Base-by-base conservation (phyloP, 257 asterid genomes). In the Nicotiana noctiflora region DNA sequence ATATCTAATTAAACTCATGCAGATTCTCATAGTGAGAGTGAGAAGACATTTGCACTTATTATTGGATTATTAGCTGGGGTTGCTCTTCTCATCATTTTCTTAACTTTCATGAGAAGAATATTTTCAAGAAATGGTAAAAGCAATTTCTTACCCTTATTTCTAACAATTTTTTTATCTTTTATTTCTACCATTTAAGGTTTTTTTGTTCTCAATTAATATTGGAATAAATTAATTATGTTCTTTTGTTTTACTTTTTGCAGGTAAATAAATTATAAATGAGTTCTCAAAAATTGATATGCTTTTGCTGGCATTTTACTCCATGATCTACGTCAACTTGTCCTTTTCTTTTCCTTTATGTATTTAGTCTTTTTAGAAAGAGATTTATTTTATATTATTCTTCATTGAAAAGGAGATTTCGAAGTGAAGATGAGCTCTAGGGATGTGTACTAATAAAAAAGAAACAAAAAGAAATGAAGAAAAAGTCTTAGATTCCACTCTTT, bases 11-110 rank as follows among this genome's bases (percentile, higher is more conserved):
- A 21, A 8, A 59, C 25, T 77, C 11, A 52, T 27, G 70, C 86
- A 90, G 95, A 77, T 53, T 84, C 89, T 18, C 97, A 90, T 80
- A 84, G 88, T 6, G 95, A 93, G 6, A 85, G 91, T 0, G 98
- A 93, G 92, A 94, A 93, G 86, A 94, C 97, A 82, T 94, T 92
- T 86, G 97, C 98, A 2, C 85, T 94, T 40, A 90, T 94, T 34
- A 90, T 93, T 75, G 97, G 98, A 83, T 82, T 94, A 61, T 81
- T 94, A 75, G 98, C 98, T 63, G 98, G 93, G 62, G 89, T 89
- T 61, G 98, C 98, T 46, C 80, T 93, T 81, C 67, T 93, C 74
- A 94, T 94, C 77, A 89, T 94, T 83, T 88, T 94, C 87, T 92
- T 94, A 76, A 90, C 98, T 68, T 94, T 94, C 84, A 78, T 93